Evolutionary conservation across 1,139 yeast species (phyloP), one percentile per base, ranked within the genome.

Genomic region (Tardiomyces digboiensis): DNA sequence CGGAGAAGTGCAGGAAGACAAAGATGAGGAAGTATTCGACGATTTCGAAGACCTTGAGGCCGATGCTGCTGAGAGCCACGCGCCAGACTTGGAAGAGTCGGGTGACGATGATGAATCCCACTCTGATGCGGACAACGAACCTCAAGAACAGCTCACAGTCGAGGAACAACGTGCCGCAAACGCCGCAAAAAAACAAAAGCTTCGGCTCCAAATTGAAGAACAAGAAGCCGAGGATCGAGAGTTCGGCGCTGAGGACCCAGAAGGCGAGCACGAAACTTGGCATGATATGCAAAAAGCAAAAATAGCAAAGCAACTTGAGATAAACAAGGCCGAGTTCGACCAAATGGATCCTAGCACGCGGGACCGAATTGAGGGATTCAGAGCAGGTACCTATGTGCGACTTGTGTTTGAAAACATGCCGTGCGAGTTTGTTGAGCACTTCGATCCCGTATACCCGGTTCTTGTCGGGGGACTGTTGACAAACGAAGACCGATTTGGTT

Each of bases 201-300:
- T 89, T 49, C 79, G 88, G 49, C 71, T 85, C 56, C 97, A 91
- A 60, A 87, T 91, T 57, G 97, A 88, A 60, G 93, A 85, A 55
- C 94, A 84, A 65, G 95, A 86, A 62, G 80, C 60, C 26, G 82
- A 76, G 21, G 89, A 82, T 52, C 73, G 85, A 40, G 88, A 84
- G 49, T 75, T 76, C 53, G 83, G 80, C 2, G 85, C 77, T 13
- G 85, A 80, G 48, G 87, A 81, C 51, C 82, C 82, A 19, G 88
- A 82, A 61, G 84, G 83, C 40, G 81, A 78, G 51, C 78, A 76
- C 50, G 97, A 91, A 55, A 88, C 96, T 1, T 93, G 98, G 98
- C 93, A 91, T 62, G 97, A 91, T 61, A 78, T 85, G 64, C 97
- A 93, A 65, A 93, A 93, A 67, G 93, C 95, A 49, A 91, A 89